Evolutionary conservation across 768 basidiomycete genomes (phyloP).

Genomic region (Suillus subaureus): DNA sequence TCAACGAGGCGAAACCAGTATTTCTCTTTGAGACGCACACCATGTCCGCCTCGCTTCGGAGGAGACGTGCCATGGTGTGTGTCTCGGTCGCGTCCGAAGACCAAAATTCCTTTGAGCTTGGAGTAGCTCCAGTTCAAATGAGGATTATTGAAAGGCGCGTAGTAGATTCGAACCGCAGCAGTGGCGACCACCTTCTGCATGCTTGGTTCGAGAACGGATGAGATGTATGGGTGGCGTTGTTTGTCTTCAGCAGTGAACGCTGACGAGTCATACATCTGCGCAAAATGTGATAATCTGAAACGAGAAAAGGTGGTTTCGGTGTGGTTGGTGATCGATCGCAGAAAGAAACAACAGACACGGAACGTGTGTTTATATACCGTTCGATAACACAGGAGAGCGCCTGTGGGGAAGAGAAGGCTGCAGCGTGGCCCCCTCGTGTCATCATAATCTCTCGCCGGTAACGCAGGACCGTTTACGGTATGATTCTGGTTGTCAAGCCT

Average conservation of each 20-base stretch:
- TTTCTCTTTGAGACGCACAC: slow-evolving; percentile 34
- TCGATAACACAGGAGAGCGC: slow-evolving; percentile 29
- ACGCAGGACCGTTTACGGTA: slow-evolving; percentile 32
- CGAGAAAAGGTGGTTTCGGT: slow-evolving; percentile 20
- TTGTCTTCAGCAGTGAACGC: slow-evolving; percentile 40
- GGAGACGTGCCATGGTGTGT: slow-evolving; percentile 20
- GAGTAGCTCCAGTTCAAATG: slow-evolving; percentile 61
- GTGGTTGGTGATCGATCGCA: slow-evolving; percentile 20
- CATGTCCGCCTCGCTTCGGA: slow-evolving; percentile 24
- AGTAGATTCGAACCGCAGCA: slow-evolving; percentile 61
- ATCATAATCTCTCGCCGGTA: slow-evolving; percentile 33
- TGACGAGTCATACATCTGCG: slow-evolving; percentile 33
- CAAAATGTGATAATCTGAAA: slow-evolving; percentile 15
- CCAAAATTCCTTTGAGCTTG: slow-evolving; percentile 59
- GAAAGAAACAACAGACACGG: slow-evolving; percentile 9
- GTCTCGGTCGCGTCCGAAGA: slow-evolving; percentile 47
- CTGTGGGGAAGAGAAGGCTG: slow-evolving; percentile 27
- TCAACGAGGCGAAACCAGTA: slow-evolving; percentile 72
- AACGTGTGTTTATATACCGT: slow-evolving; percentile 33
- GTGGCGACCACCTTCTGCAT: slow-evolving; percentile 53
- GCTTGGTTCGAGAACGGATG: slow-evolving; percentile 40
- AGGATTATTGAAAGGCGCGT: slow-evolving; percentile 51
- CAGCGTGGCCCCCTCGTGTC: slow-evolving; percentile 39
- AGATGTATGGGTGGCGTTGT: slow-evolving; percentile 41
- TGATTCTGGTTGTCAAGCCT: slow-evolving; percentile 20